Conservation (phyloP, 345 rosid species). For the Hibiscus mutabilis region DNA sequence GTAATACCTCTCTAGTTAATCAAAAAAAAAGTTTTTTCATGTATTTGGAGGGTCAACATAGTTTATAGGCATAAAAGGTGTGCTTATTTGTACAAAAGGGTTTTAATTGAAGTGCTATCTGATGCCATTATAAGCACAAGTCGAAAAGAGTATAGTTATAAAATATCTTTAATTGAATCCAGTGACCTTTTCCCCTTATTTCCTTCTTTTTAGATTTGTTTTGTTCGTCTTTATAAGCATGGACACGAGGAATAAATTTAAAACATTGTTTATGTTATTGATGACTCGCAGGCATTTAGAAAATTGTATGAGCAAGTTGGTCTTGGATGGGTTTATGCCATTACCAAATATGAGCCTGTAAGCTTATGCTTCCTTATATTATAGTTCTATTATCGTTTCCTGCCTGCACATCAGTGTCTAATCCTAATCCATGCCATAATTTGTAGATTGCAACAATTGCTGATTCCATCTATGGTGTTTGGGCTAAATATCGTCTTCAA, state of each 20-base stretch:
- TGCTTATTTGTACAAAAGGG: background rate
- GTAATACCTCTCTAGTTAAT: background rate
- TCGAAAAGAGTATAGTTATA: background rate
- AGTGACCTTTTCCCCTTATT: background rate
- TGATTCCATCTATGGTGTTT: constrained; percentile 62
- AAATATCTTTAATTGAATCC: background rate
- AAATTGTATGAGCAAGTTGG: constrained; percentile 76
- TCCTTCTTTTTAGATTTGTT: background rate
- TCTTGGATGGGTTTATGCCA: constrained; percentile 84
- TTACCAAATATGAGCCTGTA: constrained; percentile 85
- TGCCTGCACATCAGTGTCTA: background rate
- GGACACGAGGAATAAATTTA: background rate
- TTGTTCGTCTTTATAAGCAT: background rate
- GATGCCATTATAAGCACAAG: background rate
- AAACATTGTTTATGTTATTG: background rate
- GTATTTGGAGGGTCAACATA: background rate
- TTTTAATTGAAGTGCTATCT: background rate
- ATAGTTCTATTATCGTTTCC: background rate
- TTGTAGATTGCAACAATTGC: constrained; percentile 63
- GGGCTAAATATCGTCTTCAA: constrained; percentile 88
- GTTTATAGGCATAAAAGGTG: background rate
- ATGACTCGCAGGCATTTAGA: constrained; percentile 68
- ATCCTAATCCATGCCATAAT: background rate
- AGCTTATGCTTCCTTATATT: constrained; percentile 13
- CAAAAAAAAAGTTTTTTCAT: background rate